These are phyloP conservation scores for Rubus parviflorus DNA, from an alignment of 306 rosid genomes.

Conservation along the genomic window DNA sequence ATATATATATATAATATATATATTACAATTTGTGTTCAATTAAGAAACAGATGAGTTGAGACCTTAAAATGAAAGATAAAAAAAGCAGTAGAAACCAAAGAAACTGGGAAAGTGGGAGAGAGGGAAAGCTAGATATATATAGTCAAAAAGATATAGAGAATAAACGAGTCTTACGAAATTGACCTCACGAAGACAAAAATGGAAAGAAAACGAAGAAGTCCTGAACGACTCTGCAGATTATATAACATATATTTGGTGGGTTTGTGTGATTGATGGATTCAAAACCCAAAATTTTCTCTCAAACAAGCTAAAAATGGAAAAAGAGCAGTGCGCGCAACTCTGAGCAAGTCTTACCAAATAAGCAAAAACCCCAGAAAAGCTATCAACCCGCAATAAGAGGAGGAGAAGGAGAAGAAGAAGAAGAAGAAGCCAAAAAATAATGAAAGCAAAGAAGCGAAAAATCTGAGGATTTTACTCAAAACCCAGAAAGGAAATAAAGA, in stretches of 20 bases:
- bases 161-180: constrained; percentile 1
- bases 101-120: background rate
- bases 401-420: too few species aligned
- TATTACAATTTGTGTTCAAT: background rate
- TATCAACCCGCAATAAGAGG: background rate
- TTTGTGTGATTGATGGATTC: constrained; percentile 12
- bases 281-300: background rate
- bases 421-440: constrained; percentile 9
- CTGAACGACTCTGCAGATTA: background rate
- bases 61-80: background rate
- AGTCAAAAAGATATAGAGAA: background rate
- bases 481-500: background rate
- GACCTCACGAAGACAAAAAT: background rate
- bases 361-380: constrained; percentile 8
- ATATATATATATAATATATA: background rate
- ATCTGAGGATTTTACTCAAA: background rate
- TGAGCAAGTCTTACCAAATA: constrained; percentile 10
- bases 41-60: background rate
- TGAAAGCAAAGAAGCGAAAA: background rate
- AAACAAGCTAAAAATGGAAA: constrained; percentile 17
- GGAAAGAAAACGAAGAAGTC: constrained; percentile 11
- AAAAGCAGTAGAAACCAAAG: background rate
- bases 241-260: background rate
- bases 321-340: background rate
- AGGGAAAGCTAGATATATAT: background rate